phyloP scores from a whole-genome alignment of 352 stramenopile genomes.

The Aphanomyces invadans region DNA sequence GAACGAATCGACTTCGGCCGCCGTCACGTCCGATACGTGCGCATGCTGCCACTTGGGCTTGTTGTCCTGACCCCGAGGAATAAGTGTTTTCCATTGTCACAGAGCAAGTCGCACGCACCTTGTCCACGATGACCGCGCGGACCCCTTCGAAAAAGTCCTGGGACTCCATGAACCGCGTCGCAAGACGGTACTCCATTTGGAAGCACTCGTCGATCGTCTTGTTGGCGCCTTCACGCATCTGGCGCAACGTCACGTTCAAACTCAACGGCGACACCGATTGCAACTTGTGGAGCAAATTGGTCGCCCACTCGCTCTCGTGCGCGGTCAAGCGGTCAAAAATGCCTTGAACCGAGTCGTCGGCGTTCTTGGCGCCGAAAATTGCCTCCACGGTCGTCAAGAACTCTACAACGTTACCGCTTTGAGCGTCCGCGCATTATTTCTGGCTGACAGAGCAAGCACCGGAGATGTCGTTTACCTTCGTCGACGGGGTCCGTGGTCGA shows the following conservation, averaged over 20 bases:
- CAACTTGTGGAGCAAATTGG: conserved; percentile 74
- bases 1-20: conserved; percentile 64
- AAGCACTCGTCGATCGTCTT: conserved; percentile 87
- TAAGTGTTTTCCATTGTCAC: no score
- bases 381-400: conserved; percentile 70
- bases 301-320: conserved; percentile 62
- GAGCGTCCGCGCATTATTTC: no score
- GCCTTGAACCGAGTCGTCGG: conserved; percentile 65
- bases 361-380: conserved; percentile 66
- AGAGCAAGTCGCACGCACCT: no score
- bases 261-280: conserved; percentile 88
- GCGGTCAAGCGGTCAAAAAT: conserved; percentile 51
- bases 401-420: no score
- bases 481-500: conserved; percentile 81
- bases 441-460: no score
- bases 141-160: conserved; percentile 97
- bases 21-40: conserved; percentile 48
- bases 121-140: conserved; percentile 93
- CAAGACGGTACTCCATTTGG: conserved; percentile 91
- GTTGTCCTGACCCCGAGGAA: no score
- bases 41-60: conserved; percentile 85
- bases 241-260: conserved; percentile 91
- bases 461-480: conserved; percentile 30
- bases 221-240: conserved; percentile 83
- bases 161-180: conserved; percentile 78